phyloP scores from a whole-genome alignment of 306 rosid genomes.

The Sophora flavescens region DNA sequence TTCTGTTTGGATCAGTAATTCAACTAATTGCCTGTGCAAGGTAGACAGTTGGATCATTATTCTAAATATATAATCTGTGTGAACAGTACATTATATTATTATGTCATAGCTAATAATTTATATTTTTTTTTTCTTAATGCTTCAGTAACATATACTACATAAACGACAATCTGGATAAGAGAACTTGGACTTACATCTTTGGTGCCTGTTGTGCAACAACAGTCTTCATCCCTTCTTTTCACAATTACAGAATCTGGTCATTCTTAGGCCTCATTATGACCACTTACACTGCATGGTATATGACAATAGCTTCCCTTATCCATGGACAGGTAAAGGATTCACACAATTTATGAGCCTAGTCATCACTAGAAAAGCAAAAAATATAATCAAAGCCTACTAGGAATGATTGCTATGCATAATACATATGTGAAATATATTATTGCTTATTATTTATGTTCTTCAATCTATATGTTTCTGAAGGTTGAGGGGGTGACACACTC shows the following conservation, averaged over 20 bases:
- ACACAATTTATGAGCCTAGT: not conserved
- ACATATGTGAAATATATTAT: not conserved
- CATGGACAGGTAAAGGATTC: slow-evolving; percentile 79
- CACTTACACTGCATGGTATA: slow-evolving; percentile 94
- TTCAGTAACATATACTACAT: slow-evolving; percentile 91
- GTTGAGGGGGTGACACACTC: slow-evolving; percentile 96
- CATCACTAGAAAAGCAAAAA: not conserved
- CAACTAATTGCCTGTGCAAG: slow-evolving; percentile 98
- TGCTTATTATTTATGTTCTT: not conserved
- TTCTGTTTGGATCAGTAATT: slow-evolving; percentile 97
- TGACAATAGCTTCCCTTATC: slow-evolving; percentile 90
- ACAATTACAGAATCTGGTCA: slow-evolving; percentile 96
- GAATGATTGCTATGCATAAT: slow-evolving; percentile 7
- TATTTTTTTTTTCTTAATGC: not conserved
- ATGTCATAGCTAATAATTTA: not conserved
- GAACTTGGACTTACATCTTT: slow-evolving; percentile 98
- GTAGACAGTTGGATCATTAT: slow-evolving; percentile 41
- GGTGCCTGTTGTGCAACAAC: slow-evolving; percentile 99
- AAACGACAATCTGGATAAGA: slow-evolving; percentile 99
- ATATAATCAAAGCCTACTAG: not conserved
- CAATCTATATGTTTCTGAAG: slow-evolving; percentile 45
- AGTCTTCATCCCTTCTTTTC: slow-evolving; percentile 96
- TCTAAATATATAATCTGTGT: not conserved
- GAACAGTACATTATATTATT: not conserved
- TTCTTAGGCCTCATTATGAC: slow-evolving; percentile 95